These are phyloP conservation scores for Diaporthe sp. DNA, from an alignment of 2,329 filamentous ascomycete species.

Conservation along the genomic window DNA sequence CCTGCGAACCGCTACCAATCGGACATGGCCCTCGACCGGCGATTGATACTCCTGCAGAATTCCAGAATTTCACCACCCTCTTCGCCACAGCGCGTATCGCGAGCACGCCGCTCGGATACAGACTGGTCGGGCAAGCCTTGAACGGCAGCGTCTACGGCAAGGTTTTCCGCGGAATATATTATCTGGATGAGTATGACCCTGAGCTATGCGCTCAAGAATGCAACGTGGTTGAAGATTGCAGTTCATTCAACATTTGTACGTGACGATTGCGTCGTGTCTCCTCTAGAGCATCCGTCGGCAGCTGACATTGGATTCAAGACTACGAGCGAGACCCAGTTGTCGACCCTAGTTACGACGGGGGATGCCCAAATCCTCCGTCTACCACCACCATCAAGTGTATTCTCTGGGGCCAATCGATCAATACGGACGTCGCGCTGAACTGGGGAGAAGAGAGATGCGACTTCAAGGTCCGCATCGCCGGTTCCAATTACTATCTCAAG, in stretches of 20 bases:
- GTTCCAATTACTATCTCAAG: constrained; percentile 39
- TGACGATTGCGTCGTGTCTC: neutral
- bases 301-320: constrained; percentile 28
- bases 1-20: neutral
- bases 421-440: constrained; percentile 14
- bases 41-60: constrained; percentile 4
- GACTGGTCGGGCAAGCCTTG: neutral
- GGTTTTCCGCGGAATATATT: neutral
- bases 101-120: constrained; percentile 5
- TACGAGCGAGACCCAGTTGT: constrained; percentile 34
- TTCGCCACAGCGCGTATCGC: constrained; percentile 11
- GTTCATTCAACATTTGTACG: constrained; percentile 41
- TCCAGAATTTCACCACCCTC: constrained; percentile 7
- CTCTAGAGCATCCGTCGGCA: neutral
- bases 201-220: constrained; percentile 23
- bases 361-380: constrained; percentile 32
- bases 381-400: constrained; percentile 41
- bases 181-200: constrained; percentile 32
- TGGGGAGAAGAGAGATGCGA: constrained; percentile 25
- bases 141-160: constrained; percentile 15
- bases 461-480: constrained; percentile 36
- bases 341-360: neutral
- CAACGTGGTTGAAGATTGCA: constrained; percentile 7
- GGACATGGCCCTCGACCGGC: neutral
- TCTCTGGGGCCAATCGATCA: constrained; percentile 34